phyloP scores from a whole-genome alignment of 179 eudicot species.

The Gypsophila paniculata region DNA sequence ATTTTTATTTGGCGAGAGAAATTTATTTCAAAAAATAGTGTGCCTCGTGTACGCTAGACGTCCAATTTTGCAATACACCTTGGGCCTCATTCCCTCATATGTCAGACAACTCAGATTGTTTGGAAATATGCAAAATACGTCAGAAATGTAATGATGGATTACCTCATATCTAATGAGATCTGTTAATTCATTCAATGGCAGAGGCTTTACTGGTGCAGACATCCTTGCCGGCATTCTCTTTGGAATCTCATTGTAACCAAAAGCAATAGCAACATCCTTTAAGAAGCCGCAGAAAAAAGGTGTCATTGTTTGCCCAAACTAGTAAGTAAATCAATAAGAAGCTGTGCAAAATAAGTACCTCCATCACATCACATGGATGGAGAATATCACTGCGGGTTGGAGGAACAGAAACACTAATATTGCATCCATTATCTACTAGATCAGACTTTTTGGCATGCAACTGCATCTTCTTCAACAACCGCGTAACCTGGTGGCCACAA shows the following conservation, averaged over 20 bases:
- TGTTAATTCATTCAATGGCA: slow-evolving; percentile 61
- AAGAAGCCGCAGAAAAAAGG: slow-evolving; percentile 6
- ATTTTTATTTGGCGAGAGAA: too few relatives aligned
- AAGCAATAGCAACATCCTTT: slow-evolving; percentile 89
- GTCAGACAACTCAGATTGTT: not conserved
- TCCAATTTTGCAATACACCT: too few relatives aligned
- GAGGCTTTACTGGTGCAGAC: slow-evolving; percentile 57
- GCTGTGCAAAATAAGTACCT: slow-evolving; percentile 39
- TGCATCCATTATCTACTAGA: slow-evolving; percentile 34
- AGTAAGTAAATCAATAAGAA: not conserved
- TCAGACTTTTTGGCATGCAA: slow-evolving; percentile 52
- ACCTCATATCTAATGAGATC: slow-evolving; percentile 82
- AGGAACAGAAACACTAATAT: slow-evolving; percentile 66
- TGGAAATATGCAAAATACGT: not conserved
- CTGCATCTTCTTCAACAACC: slow-evolving; percentile 81
- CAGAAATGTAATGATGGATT: slow-evolving; percentile 14
- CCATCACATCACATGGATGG: slow-evolving; percentile 98
- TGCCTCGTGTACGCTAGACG: too few relatives aligned
- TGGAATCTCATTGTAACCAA: slow-evolving; percentile 89
- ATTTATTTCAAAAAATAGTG: too few relatives aligned
- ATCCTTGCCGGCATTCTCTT: slow-evolving; percentile 47
- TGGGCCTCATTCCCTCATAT: too few relatives aligned
- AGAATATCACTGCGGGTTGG: slow-evolving; percentile 97
- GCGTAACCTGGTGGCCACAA: slow-evolving; percentile 53
- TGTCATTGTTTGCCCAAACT: slow-evolving; percentile 4